phyloP scores from a whole-genome alignment of 768 basidiomycete species.

The Macrolepiota fuliginosa region DNA sequence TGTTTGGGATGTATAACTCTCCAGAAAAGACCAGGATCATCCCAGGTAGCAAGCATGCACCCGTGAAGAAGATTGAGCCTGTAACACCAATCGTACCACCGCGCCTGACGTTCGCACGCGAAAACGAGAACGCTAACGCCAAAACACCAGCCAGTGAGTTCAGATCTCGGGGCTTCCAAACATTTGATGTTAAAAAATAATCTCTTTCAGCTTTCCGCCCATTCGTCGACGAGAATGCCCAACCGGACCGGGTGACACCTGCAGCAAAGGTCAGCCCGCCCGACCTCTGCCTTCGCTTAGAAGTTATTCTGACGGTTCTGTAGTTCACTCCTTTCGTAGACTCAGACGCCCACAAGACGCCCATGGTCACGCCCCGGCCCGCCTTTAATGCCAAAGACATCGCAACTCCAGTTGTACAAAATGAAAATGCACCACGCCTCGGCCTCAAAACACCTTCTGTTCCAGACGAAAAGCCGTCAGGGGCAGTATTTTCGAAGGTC shows the following conservation, averaged over 20 bases:
- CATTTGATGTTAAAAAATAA: conserved; percentile 17
- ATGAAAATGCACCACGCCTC: conserved; percentile 27
- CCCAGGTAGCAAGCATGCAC: conserved; percentile 72
- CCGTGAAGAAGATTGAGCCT: conserved; percentile 64
- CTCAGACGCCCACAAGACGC: conserved; percentile 43
- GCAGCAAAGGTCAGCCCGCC: conserved; percentile 37
- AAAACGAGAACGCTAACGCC: conserved; percentile 38
- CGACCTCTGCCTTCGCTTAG: not conserved
- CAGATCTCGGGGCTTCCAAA: conserved; percentile 1
- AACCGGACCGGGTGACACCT: conserved; percentile 40
- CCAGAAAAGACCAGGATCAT: conserved; percentile 71
- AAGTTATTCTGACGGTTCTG: conserved; percentile 1
- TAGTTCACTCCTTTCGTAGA: conserved; percentile 73
- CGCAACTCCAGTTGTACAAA: conserved; percentile 26
- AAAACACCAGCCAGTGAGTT: conserved; percentile 36
- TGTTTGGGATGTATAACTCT: conserved; percentile 95
- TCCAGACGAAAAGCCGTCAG: conserved; percentile 33
- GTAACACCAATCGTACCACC: conserved; percentile 43
- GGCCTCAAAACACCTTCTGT: conserved; percentile 28
- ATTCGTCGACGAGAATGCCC: conserved; percentile 62
- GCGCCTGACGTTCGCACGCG: conserved; percentile 27
- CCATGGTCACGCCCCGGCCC: conserved; percentile 35
- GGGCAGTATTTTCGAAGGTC: conserved; percentile 57
- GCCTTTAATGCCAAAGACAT: conserved; percentile 53
- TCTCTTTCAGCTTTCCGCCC: conserved; percentile 55